Evolutionary conservation across 192 early-diverging fungal genomes (phyloP), one percentile per base, ranked within the genome.

Genomic region (Coemansia sp.): DNA sequence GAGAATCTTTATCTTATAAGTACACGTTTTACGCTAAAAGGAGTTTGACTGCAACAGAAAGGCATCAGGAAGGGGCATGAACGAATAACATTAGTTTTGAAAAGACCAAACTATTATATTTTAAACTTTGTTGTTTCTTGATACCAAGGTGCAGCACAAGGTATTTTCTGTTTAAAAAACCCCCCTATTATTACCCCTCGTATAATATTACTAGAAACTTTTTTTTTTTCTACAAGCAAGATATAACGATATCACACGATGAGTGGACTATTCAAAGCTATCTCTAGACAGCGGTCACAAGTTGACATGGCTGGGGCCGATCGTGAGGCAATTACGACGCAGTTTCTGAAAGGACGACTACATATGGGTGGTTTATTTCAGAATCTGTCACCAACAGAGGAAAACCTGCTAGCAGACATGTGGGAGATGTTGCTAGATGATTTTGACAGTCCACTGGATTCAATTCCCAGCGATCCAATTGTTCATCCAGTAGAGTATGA

Each of bases 391-490:
- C 70, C 70, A 17, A 17, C 46, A 10, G 78, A 81, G 66, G 78
- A 81, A 54, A 81, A 72, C 50, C 66, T 73, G 51, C 59, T 81
- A 23, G 73, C 73, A 4, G 73, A 81, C 52, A 65, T 81, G 60
- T 81, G 78, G 78, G 67, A 75, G 39, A 66, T 66, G 66, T 53
- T 81, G 31, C 70, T 81, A n/a, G 66, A 54, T 10, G 78, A 75
- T 70, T 69, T 81, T 72, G 78, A 81, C 63, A 81, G 69, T 67
- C 78, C 78, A 4, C 62, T 81, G 21, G 57, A 54, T 24, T 57
- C 69, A 19, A 42, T 81, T 8, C 23, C 58, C 6, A 60, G 78
- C 61, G 78, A 81, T 52, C 39, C 78, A 17, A 69, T 81, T 33
- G 61, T 25, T 5, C 66, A 50, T 3, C 78, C 78, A 8, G 57